Evolutionary conservation across 1,139 yeast genomes (phyloP).

Genomic region (Magnusiomyces tetraspermus): DNA sequence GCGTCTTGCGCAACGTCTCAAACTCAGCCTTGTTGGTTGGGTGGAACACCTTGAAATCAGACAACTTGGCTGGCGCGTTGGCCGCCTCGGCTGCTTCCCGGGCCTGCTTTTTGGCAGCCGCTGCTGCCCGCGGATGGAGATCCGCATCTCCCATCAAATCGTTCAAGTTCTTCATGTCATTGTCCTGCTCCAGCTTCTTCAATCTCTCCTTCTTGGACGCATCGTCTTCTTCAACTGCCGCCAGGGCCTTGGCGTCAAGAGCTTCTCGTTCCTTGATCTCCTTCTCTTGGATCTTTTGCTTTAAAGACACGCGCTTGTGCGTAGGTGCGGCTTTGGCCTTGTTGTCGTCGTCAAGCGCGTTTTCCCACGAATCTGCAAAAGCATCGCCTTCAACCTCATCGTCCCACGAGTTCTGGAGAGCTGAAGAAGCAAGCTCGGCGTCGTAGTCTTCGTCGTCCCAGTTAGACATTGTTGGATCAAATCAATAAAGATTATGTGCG

Average conservation of each 20-base stretch:
- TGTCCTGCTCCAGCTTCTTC: conserved; percentile 66
- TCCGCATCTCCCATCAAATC: conserved; percentile 76
- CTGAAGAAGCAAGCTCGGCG: conserved; percentile 59
- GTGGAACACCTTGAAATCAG: conserved; percentile 45
- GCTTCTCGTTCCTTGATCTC: conserved; percentile 33
- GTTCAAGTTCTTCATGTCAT: conserved; percentile 88
- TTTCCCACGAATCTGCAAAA: conserved; percentile 78
- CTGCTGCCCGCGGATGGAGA: conserved; percentile 39
- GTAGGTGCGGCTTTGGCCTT: conserved; percentile 22
- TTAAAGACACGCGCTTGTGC: conserved; percentile 31
- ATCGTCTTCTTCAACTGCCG: conserved; percentile 36
- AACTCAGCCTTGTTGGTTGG: conserved; percentile 74
- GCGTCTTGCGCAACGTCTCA: conserved; percentile 72
- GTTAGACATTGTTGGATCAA: conserved; percentile 1
- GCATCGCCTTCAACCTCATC: conserved; percentile 65
- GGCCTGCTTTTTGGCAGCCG: conserved; percentile 37
- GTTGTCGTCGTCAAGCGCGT: conserved; percentile 31
- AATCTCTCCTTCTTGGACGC: conserved; percentile 56
- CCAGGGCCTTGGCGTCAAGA: conserved; percentile 32
- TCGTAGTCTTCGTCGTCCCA: conserved; percentile 65
- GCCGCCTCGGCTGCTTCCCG: conserved; percentile 57
- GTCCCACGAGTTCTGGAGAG: conserved; percentile 68
- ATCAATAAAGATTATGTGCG: too few relatives aligned
- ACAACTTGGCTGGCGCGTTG: conserved; percentile 30
- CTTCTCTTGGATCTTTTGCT: conserved; percentile 32